phyloP scores from a whole-genome alignment of 2,329 filamentous ascomycete genomes.

The Phialophora verrucosa region DNA sequence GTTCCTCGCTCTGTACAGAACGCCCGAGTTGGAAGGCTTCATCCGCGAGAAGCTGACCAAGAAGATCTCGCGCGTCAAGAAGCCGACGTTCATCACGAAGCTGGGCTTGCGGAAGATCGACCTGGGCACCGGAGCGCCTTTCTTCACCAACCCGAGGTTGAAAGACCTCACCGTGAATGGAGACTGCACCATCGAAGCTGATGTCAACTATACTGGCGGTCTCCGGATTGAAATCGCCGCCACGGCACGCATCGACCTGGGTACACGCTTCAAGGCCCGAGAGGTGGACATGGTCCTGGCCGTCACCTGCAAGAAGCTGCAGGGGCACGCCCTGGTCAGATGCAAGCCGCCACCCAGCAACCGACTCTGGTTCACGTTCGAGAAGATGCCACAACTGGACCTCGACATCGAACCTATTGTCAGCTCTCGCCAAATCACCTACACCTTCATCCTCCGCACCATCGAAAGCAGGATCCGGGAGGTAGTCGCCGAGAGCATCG shows the following conservation, averaged over 20 bases:
- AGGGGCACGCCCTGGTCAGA: slow-evolving; percentile 82
- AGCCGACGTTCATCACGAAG: slow-evolving; percentile 85
- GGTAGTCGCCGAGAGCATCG: slow-evolving; percentile 88
- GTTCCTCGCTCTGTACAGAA: slow-evolving; percentile 87
- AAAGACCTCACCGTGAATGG: slow-evolving; percentile 91
- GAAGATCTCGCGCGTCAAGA: slow-evolving; percentile 93
- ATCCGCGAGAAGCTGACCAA: slow-evolving; percentile 88
- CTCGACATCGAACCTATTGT: slow-evolving; percentile 95
- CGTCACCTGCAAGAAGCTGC: slow-evolving; percentile 80
- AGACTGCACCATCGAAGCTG: slow-evolving; percentile 83
- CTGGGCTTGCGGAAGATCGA: slow-evolving; percentile 83
- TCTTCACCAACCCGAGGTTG: slow-evolving; percentile 84
- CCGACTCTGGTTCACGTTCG: slow-evolving; percentile 93
- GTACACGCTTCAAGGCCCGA: slow-evolving; percentile 82
- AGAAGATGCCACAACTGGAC: slow-evolving; percentile 90
- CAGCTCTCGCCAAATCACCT: slow-evolving; percentile 92
- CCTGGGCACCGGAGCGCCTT: slow-evolving; percentile 83
- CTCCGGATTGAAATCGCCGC: slow-evolving; percentile 89
- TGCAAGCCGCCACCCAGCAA: slow-evolving; percentile 97
- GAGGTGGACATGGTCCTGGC: slow-evolving; percentile 90
- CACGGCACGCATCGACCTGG: slow-evolving; percentile 90
- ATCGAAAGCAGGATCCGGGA: slow-evolving; percentile 96
- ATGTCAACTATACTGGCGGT: slow-evolving; percentile 86
- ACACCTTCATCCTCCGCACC: slow-evolving; percentile 85
- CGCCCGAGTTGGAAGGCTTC: slow-evolving; percentile 76